Conservation (phyloP, 805 yeast species). For the Wickerhamiella nectarea region DNA sequence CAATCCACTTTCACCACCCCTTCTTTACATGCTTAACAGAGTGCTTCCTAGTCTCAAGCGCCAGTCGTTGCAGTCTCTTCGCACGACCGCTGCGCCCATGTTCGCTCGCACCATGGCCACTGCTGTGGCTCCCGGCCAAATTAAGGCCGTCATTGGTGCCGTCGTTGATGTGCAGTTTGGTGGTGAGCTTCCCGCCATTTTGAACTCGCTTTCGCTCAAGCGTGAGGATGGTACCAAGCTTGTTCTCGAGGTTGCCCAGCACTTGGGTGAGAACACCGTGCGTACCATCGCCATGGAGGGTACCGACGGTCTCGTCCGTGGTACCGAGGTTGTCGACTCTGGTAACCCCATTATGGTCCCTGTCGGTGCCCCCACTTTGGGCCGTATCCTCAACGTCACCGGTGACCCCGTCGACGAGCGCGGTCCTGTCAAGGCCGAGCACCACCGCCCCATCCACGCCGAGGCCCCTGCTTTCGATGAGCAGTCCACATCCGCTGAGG, state of each 20-base stretch:
- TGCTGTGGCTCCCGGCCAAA: constrained; percentile 15
- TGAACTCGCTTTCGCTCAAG: constrained; percentile 88
- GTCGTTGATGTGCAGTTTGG: constrained; percentile 78
- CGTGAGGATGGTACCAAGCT: constrained; percentile 59
- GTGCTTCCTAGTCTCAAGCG: constrained; percentile 23
- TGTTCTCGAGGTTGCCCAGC: constrained; percentile 97
- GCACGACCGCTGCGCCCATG: constrained; percentile 15
- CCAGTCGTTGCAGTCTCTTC: constrained; percentile 20
- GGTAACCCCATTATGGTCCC: constrained; percentile 99
- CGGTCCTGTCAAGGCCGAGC: constrained; percentile 90
- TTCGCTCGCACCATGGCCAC: constrained; percentile 20
- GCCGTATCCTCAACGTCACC: constrained; percentile 92
- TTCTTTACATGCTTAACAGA: constrained; percentile 21
- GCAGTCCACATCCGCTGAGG: constrained; percentile 96
- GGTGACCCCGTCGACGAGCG: constrained; percentile 99
- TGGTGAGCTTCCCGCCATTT: constrained; percentile 92
- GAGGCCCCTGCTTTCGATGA: constrained; percentile 94
- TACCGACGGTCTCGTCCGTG: constrained; percentile 99
- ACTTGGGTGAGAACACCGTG: constrained; percentile 98
- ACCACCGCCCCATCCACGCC: constrained; percentile 96
- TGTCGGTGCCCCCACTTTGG: constrained; percentile 97
- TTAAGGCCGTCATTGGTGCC: constrained; percentile 24
- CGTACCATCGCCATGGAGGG: constrained; percentile 99
- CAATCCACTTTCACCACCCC: constrained; percentile 3
- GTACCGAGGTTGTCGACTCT: constrained; percentile 79